Percentiles rank a stretch among this genome's conserved stretches.
phyloP scores from a whole-genome alignment of 176 grass and related monocot species.

The Triticum dicoccoides region DNA sequence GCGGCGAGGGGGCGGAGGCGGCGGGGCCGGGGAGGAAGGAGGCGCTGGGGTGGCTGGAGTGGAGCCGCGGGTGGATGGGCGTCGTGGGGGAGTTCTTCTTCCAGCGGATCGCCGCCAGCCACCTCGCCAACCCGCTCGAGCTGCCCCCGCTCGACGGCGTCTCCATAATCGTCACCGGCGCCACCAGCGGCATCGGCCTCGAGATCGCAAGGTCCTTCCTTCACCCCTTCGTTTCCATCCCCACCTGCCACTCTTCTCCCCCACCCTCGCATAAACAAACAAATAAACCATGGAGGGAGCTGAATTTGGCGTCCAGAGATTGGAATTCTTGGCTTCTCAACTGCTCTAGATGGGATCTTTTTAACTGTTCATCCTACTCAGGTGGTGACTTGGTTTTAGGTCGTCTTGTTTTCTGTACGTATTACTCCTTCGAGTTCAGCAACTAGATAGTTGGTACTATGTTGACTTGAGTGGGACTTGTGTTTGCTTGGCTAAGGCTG shows the following conservation, averaged over 20 bases:
- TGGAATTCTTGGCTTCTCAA: neutral
- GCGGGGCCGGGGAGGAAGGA: constrained; percentile 36
- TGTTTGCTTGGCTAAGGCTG: neutral
- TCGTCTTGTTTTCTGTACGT: neutral
- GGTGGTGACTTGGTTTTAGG: neutral
- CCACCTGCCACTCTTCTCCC: neutral
- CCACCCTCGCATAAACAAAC: neutral
- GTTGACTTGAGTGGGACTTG: neutral
- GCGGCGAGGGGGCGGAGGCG: neutral
- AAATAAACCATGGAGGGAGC: neutral
- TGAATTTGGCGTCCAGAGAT: neutral
- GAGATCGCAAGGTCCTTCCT: constrained; percentile 76
- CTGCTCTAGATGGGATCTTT: neutral
- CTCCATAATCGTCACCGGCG: constrained; percentile 76
- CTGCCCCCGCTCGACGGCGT: constrained; percentile 71
- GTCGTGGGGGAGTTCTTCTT: constrained; percentile 87
- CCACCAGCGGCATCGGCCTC: constrained; percentile 93
- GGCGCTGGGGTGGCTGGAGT: constrained; percentile 88
- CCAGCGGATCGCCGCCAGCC: constrained; percentile 96
- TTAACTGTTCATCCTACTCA: neutral
- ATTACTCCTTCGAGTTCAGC: too few relatives aligned
- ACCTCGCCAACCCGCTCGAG: constrained; percentile 76
- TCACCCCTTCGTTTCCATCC: neutral
- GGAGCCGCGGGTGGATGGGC: constrained; percentile 65
- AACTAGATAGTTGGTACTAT: neutral